These are phyloP conservation scores for Phialophora tarda DNA, from an alignment of 2,329 filamentous ascomycete species.

Conservation along the genomic window DNA sequence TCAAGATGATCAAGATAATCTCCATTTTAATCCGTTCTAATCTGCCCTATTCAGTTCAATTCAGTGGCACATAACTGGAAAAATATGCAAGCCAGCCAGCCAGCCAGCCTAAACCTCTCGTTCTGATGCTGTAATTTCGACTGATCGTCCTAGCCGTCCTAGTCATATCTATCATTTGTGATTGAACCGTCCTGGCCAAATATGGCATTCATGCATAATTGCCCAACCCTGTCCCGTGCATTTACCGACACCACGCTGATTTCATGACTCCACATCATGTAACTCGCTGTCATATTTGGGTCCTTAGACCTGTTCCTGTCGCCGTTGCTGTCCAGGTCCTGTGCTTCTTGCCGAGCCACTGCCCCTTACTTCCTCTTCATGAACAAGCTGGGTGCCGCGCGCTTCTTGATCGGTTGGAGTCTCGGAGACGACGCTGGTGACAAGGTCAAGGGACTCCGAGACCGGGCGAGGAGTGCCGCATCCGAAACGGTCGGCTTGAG, in stretches of 20 bases:
- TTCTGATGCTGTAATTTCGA: not conserved
- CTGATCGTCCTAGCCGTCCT: not conserved
- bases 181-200: not conserved
- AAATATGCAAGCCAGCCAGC: not conserved
- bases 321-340: too few species aligned
- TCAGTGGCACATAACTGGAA: not conserved
- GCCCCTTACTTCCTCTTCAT: slow-evolving; percentile 9
- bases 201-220: not conserved
- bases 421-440: slow-evolving; percentile 7
- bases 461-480: slow-evolving; percentile 4
- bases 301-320: not conserved
- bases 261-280: not conserved
- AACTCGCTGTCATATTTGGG: not conserved
- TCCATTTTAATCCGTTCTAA: not conserved
- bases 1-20: not conserved
- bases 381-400: slow-evolving; percentile 26
- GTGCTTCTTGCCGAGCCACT: not conserved
- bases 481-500: not conserved
- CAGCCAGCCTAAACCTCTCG: not conserved
- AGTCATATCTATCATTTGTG: not conserved
- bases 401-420: slow-evolving; percentile 26
- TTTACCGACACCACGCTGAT: too few species aligned
- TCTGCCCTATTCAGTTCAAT: not conserved
- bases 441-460: slow-evolving; percentile 27
- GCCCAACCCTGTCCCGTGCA: too few species aligned